Evolutionary conservation across 2,329 filamentous ascomycete species (phyloP).

Genomic region (Grosmannia clavigera): DNA sequence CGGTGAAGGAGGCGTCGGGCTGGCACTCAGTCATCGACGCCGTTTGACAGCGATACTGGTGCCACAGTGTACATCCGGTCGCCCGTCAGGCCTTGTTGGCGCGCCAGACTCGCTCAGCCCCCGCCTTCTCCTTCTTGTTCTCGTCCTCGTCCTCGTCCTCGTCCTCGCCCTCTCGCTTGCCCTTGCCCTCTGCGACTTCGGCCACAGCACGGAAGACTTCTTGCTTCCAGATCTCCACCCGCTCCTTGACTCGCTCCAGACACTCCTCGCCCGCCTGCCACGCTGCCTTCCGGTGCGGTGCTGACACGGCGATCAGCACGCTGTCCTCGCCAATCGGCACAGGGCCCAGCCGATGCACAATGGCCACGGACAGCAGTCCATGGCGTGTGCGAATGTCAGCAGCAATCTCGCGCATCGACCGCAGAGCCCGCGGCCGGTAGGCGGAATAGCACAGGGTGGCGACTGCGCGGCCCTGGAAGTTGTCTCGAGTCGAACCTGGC

Average conservation of each 20-base stretch:
- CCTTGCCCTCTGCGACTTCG: background rate
- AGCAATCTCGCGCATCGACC: constrained; percentile 55
- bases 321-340: constrained; percentile 90
- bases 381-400: constrained; percentile 45
- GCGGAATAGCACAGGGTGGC: constrained; percentile 63
- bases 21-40: too few species aligned
- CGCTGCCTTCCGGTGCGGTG: constrained; percentile 70
- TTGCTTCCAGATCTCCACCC: constrained; percentile 89
- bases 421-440: constrained; percentile 58
- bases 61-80: too few species aligned
- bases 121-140: too few species aligned
- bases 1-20: too few species aligned
- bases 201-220: constrained; percentile 42
- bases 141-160: constrained; percentile 22
- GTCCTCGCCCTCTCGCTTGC: background rate
- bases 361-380: constrained; percentile 57
- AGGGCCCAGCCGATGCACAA: constrained; percentile 72
- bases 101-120: constrained; percentile 63
- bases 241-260: constrained; percentile 72
- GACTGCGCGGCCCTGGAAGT: constrained; percentile 59
- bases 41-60: too few species aligned
- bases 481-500: constrained; percentile 64
- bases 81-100: constrained; percentile 41
- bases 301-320: constrained; percentile 76
- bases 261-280: constrained; percentile 86